These are phyloP conservation scores for Xylariales sp. DNA, from an alignment of 2,329 filamentous ascomycete species.

Conservation along the genomic window DNA sequence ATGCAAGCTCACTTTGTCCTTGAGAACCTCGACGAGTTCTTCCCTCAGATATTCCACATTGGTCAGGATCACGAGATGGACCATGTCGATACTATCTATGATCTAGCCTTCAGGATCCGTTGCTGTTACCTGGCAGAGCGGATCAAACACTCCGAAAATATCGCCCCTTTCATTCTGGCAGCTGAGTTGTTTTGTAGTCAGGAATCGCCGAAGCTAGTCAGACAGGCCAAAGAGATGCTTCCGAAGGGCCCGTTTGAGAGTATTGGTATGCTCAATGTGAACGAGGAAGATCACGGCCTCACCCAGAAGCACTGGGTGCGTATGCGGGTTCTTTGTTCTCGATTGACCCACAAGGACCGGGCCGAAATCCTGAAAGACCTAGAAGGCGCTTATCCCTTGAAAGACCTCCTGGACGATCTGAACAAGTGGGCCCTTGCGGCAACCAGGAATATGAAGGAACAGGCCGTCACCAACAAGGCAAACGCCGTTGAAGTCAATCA, in stretches of 20 bases:
- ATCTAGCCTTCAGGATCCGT: slow-evolving; percentile 21
- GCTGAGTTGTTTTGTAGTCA: slow-evolving; percentile 19
- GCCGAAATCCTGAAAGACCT: not conserved
- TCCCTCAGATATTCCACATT: slow-evolving; percentile 15
- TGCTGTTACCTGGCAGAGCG: slow-evolving; percentile 16
- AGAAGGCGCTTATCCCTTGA: not conserved
- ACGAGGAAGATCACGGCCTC: not conserved
- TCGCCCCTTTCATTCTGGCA: slow-evolving; percentile 16
- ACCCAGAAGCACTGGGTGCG: not conserved
- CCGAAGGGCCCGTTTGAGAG: slow-evolving; percentile 3
- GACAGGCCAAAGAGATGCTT: slow-evolving; percentile 5
- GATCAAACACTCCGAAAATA: slow-evolving; percentile 10
- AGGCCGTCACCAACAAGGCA: not conserved
- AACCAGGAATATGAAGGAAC: not conserved
- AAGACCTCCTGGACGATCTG: slow-evolving; percentile 4
- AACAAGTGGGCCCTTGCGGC: not conserved
- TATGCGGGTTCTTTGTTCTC: not conserved
- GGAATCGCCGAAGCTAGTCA: not conserved
- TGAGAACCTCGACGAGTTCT: slow-evolving; percentile 19
- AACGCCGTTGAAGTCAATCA: no score
- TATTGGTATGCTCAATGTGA: not conserved
- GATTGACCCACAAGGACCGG: not conserved
- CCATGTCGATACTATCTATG: slow-evolving; percentile 6
- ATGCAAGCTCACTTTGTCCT: slow-evolving; percentile 12
- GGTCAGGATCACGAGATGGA: slow-evolving; percentile 3